These are phyloP conservation scores for Kuraishia floccosa DNA, from an alignment of 805 yeast species.

Conservation along the genomic window DNA sequence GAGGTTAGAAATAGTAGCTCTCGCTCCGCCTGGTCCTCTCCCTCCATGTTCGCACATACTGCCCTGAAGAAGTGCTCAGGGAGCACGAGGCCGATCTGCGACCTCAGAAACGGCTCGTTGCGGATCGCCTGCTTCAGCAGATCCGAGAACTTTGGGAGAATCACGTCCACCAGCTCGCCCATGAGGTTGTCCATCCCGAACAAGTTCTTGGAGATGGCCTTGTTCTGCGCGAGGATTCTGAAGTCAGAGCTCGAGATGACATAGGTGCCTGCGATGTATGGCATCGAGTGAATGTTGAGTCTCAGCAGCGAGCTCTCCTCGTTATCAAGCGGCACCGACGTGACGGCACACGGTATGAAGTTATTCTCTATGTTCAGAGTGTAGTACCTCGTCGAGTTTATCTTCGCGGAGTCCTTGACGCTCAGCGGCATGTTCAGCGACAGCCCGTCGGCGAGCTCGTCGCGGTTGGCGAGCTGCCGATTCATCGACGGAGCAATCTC, in stretches of 20 bases:
- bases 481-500: slow-evolving; percentile 4
- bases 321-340: slow-evolving; percentile 46
- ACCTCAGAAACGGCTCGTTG: slow-evolving; percentile 25
- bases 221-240: slow-evolving; percentile 60
- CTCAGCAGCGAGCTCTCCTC: slow-evolving; percentile 26
- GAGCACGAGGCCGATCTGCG: slow-evolving; percentile 61
- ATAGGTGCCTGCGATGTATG: slow-evolving; percentile 81
- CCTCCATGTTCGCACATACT: slow-evolving; percentile 30
- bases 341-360: slow-evolving; percentile 61
- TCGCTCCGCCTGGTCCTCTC: slow-evolving; percentile 23
- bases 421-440: slow-evolving; percentile 8
- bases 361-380: slow-evolving; percentile 33
- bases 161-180: slow-evolving; percentile 36
- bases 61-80: slow-evolving; percentile 89
- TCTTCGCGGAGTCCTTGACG: slow-evolving; percentile 25
- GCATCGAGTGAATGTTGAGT: slow-evolving; percentile 63
- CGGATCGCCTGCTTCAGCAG: slow-evolving; percentile 29
- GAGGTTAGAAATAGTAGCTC: slow-evolving; percentile 45
- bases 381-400: slow-evolving; percentile 54
- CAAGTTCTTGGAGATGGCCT: slow-evolving; percentile 64
- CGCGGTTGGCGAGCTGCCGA: slow-evolving; percentile 1
- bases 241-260: slow-evolving; percentile 43
- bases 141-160: slow-evolving; percentile 53
- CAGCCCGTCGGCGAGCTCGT: slow-evolving; percentile 6
- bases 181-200: slow-evolving; percentile 54